A percentile compares a stretch with the other conserved stretches of the same genome.
Conservation (phyloP, 1,139 yeast species). For the Fermentozyma sake region DNA sequence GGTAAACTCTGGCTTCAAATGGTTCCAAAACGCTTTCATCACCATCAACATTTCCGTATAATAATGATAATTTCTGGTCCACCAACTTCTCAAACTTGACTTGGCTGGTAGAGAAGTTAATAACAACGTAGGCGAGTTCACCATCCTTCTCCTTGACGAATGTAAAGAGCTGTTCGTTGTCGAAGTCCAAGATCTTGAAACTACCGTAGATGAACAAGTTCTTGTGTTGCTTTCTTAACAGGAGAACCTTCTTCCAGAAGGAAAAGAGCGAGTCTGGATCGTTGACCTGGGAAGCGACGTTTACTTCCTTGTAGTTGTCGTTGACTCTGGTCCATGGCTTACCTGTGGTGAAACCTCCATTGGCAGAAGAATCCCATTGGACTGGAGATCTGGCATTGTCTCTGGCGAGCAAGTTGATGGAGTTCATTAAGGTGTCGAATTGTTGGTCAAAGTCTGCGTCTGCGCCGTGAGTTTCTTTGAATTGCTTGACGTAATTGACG, state of each 20-base stretch:
- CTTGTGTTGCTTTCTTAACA: slow-evolving; percentile 14
- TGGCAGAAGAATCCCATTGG: slow-evolving; percentile 17
- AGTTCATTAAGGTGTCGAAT: slow-evolving; percentile 11
- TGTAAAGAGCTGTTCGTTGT: slow-evolving; percentile 13
- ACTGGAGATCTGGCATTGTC: slow-evolving; percentile 23
- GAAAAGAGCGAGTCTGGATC: slow-evolving; percentile 17
- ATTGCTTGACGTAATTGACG: slow-evolving; percentile 16
- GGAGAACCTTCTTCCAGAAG: slow-evolving; percentile 17
- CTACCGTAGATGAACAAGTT: slow-evolving; percentile 14
- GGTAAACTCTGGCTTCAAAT: slow-evolving; percentile 15
- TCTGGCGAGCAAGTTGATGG: slow-evolving; percentile 17
- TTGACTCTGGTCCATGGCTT: slow-evolving; percentile 21
- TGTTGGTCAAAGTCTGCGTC: slow-evolving; percentile 9
- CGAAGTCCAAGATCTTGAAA: slow-evolving; percentile 14
- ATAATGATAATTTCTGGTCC: slow-evolving; percentile 4
- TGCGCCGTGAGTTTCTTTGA: slow-evolving; percentile 10
- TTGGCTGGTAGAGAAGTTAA: slow-evolving; percentile 12
- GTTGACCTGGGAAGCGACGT: slow-evolving; percentile 17
- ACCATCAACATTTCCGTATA: slow-evolving; percentile 4
- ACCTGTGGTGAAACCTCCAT: slow-evolving; percentile 20
- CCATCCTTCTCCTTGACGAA: slow-evolving; percentile 10
- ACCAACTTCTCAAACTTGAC: slow-evolving; percentile 5
- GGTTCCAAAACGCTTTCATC: slow-evolving; percentile 11
- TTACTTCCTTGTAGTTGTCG: slow-evolving; percentile 17
- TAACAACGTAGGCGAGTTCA: slow-evolving; percentile 12